These are phyloP conservation scores for Kurtzmaniella cleridarum DNA, from an alignment of 805 yeast genomes.

Conservation along the genomic window DNA sequence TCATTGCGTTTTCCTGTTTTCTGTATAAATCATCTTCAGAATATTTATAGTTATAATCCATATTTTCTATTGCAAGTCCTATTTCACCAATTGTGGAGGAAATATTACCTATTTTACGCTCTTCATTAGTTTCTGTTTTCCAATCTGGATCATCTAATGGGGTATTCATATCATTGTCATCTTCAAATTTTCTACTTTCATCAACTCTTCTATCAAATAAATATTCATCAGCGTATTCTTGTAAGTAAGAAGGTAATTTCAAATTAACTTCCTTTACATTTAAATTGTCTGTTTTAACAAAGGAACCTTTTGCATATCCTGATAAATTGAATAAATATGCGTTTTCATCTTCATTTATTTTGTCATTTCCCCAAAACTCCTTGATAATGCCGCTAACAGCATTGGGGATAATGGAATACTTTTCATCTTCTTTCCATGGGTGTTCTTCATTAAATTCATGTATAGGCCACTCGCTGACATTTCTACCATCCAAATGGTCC, in stretches of 20 bases:
- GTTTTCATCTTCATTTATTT: conserved; percentile 6
- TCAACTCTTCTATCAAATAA: conserved; percentile 19
- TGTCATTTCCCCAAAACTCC: conserved; percentile 45
- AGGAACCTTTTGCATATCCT: conserved; percentile 31
- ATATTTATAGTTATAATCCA: conserved; percentile 19
- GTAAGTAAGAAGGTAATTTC: conserved; percentile 24
- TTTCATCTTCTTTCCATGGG: conserved; percentile 43
- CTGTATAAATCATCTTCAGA: conserved; percentile 12
- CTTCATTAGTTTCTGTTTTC: neutral
- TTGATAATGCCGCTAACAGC: conserved; percentile 43
- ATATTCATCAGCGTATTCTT: conserved; percentile 23
- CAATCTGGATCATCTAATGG: conserved; percentile 12
- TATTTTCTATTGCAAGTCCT: conserved; percentile 15
- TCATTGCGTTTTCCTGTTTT: conserved; percentile 26
- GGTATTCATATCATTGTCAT: conserved; percentile 19
- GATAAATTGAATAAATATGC: conserved; percentile 32
- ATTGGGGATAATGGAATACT: conserved; percentile 57
- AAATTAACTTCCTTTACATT: conserved; percentile 12
- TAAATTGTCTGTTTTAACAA: conserved; percentile 9
- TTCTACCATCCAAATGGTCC: conserved; percentile 45
- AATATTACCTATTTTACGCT: conserved; percentile 22
- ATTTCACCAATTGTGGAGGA: conserved; percentile 23
- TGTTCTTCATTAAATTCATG: conserved; percentile 38
- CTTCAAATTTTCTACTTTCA: conserved; percentile 20
- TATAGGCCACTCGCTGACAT: conserved; percentile 54